These are phyloP conservation scores for Colletotrichum eremochloae DNA, from an alignment of 2,329 filamentous ascomycete species.

Conservation along the genomic window DNA sequence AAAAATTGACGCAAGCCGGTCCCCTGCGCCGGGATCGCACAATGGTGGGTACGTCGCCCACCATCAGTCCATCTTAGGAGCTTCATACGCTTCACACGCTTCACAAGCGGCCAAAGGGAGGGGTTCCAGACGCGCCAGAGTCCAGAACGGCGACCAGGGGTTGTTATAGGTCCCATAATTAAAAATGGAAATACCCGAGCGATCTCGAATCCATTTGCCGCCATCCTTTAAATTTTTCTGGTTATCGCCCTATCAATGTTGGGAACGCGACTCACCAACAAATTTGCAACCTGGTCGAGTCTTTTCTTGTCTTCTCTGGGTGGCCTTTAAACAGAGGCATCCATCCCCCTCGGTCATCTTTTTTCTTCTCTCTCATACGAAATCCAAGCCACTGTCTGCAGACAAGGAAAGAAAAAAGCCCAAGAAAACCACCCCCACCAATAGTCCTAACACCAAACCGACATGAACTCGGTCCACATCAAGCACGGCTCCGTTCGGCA, in stretches of 20 bases:
- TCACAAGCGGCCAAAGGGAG: slow-evolving; percentile 2
- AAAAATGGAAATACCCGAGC: slow-evolving; percentile 26
- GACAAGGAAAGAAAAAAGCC: too few species aligned
- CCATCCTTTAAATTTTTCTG: slow-evolving; percentile 2
- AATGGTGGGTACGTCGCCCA: slow-evolving; percentile 1
- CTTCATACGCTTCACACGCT: background rate
- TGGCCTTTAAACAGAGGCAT: background rate
- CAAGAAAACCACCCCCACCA: background rate
- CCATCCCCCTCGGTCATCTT: background rate
- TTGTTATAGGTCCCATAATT: background rate
- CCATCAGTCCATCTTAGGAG: background rate
- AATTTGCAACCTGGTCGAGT: background rate
- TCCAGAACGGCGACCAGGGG: slow-evolving; percentile 7
- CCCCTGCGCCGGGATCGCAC: slow-evolving; percentile 10
- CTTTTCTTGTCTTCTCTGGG: background rate
- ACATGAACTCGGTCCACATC: slow-evolving; percentile 22
- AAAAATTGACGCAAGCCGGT: slow-evolving; percentile 23
- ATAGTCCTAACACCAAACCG: background rate
- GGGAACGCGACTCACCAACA: slow-evolving; percentile 5
- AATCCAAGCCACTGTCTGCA: background rate
- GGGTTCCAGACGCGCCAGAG: slow-evolving; percentile 7
- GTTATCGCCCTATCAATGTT: slow-evolving; percentile 7
- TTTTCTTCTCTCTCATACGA: background rate
- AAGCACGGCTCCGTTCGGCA: slow-evolving; percentile 17
- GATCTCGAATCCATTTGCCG: slow-evolving; percentile 16